A percentile compares a stretch with the other conserved stretches of the same genome.
phyloP scores from a whole-genome alignment of 345 rosid genomes.

The Eucalyptus albens region DNA sequence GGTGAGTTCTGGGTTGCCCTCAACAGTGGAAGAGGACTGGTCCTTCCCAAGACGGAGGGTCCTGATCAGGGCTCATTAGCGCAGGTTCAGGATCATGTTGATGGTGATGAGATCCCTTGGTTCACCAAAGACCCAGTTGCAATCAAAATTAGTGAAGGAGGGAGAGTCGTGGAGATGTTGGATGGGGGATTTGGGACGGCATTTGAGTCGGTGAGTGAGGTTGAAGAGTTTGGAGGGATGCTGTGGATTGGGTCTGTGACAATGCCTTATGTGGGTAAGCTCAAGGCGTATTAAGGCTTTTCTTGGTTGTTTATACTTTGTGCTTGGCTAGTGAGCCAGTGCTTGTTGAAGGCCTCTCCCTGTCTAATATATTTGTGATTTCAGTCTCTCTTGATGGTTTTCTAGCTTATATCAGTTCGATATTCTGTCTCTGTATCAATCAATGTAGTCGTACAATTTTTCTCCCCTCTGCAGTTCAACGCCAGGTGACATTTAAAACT shows the following conservation, averaged over 20 bases:
- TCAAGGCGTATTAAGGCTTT: not conserved
- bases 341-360: not conserved
- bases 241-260: slow-evolving; percentile 28
- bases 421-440: not conserved
- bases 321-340: not conserved
- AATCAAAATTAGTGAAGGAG: slow-evolving; percentile 6
- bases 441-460: not conserved
- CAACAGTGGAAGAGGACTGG: slow-evolving; percentile 20
- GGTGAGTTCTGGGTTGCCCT: slow-evolving; percentile 66
- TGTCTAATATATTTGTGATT: not conserved
- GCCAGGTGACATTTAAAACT: not conserved
- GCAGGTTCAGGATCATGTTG: not conserved
- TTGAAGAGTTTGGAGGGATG: slow-evolving; percentile 8
- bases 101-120: not conserved
- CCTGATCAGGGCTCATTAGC: not conserved
- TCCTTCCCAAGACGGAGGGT: not conserved
- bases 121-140: slow-evolving; percentile 18
- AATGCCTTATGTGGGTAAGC: slow-evolving; percentile 14
- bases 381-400: not conserved
- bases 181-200: slow-evolving; percentile 7
- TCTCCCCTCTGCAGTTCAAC: not conserved
- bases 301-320: not conserved
- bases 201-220: slow-evolving; percentile 27
- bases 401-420: not conserved
- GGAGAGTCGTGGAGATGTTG: slow-evolving; percentile 7